These are phyloP conservation scores for Wickerhamomyces mucosus DNA, from an alignment of 805 yeast species.

Conservation along the genomic window DNA sequence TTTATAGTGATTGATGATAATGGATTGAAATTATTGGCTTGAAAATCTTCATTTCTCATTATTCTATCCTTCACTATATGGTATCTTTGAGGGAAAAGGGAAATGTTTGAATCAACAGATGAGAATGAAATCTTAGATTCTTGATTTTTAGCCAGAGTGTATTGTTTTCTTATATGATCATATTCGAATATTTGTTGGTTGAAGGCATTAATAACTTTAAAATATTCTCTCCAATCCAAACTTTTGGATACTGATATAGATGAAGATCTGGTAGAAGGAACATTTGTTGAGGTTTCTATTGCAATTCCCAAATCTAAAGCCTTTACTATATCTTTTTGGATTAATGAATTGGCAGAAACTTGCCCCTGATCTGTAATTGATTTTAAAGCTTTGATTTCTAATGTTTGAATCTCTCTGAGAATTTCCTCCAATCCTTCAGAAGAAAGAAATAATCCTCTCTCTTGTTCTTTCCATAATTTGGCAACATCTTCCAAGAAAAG, in stretches of 20 bases:
- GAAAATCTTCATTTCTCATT: conserved; percentile 68
- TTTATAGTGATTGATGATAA: conserved; percentile 20
- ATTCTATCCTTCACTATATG: conserved; percentile 60
- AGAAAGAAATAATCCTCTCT: conserved; percentile 77
- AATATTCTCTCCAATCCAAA: conserved; percentile 66
- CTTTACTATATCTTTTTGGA: conserved; percentile 5
- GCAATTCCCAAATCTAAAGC: conserved; percentile 8
- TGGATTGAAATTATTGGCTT: conserved; percentile 27
- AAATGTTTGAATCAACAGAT: conserved; percentile 22
- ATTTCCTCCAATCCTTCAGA: conserved; percentile 59
- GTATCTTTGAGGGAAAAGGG: conserved; percentile 45
- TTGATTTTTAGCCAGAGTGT: conserved; percentile 26
- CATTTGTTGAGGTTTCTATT: conserved; percentile 7
- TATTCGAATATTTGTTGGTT: conserved; percentile 58
- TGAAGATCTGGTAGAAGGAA: conserved; percentile 18
- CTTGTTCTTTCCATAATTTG: conserved; percentile 78
- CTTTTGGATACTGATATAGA: conserved; percentile 19
- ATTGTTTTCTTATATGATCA: conserved; percentile 54
- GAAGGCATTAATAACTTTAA: conserved; percentile 52
- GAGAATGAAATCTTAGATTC: conserved; percentile 20
- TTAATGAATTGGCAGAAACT: conserved; percentile 1
- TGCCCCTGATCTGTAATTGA: conserved; percentile 1
- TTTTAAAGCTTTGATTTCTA: conserved; percentile 12
- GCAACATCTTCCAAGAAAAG: conserved; percentile 70
- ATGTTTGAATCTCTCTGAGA: conserved; percentile 41